Percentiles rank a stretch among this genome's conserved stretches.
phyloP scores from a whole-genome alignment of 257 asterid species.

The Nicotiana noctiflora region DNA sequence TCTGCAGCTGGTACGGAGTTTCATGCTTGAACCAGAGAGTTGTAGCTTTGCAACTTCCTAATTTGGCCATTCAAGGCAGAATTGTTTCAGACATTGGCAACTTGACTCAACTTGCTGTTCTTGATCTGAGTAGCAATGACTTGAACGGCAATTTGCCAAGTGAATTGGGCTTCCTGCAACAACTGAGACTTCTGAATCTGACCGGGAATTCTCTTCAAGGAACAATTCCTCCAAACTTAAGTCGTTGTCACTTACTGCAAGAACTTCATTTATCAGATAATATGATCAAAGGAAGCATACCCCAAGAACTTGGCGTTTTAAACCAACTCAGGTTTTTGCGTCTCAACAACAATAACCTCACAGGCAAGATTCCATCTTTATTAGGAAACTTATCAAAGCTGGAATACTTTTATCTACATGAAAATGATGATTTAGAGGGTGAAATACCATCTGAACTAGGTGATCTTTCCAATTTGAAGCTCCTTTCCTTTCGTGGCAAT shows the following conservation, averaged over 20 bases:
- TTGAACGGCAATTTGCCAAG: slow-evolving; percentile 25
- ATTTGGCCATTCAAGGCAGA: slow-evolving; percentile 21
- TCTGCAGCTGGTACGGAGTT: slow-evolving; percentile 37
- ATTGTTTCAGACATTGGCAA: slow-evolving; percentile 16
- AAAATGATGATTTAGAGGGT: slow-evolving; percentile 22
- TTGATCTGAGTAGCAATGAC: slow-evolving; percentile 27
- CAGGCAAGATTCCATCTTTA: slow-evolving; percentile 27
- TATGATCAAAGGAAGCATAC: slow-evolving; percentile 25
- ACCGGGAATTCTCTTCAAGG: slow-evolving; percentile 28
- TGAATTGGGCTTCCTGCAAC: slow-evolving; percentile 31
- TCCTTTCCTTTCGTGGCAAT: slow-evolving; percentile 21
- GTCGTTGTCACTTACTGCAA: slow-evolving; percentile 21
- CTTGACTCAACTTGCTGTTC: slow-evolving; percentile 24
- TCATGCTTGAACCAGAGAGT: slow-evolving; percentile 24
- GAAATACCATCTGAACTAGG: slow-evolving; percentile 32
- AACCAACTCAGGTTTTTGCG: slow-evolving; percentile 19
- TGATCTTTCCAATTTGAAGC: slow-evolving; percentile 12
- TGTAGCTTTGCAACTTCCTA: slow-evolving; percentile 23
- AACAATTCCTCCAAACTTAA: slow-evolving; percentile 24
- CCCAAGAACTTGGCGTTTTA: slow-evolving; percentile 28
- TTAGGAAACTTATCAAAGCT: slow-evolving; percentile 30
- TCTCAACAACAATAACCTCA: slow-evolving; percentile 25
- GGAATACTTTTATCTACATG: slow-evolving; percentile 25
- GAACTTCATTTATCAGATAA: slow-evolving; percentile 25
- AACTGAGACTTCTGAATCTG: slow-evolving; percentile 19